A percentile compares a stretch with the other conserved stretches of the same genome.
phyloP scores from a whole-genome alignment of 805 yeast genomes.

The Kodamaea kaohsiungensis region DNA sequence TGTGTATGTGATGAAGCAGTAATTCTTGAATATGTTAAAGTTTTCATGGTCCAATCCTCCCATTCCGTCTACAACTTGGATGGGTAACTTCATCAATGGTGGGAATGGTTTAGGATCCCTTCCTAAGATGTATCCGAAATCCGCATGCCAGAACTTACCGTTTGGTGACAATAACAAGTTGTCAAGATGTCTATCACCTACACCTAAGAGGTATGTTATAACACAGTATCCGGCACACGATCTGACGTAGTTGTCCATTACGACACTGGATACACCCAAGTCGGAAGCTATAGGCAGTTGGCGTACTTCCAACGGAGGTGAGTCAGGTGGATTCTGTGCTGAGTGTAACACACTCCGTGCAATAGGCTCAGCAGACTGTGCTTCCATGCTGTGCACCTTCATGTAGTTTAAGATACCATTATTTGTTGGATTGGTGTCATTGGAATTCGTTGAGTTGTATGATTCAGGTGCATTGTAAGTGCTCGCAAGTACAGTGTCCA shows the following conservation, averaged over 20 bases:
- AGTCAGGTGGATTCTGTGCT: neutral
- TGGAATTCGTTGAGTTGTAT: conserved; percentile 3
- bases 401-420: conserved; percentile 78
- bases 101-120: conserved; percentile 99
- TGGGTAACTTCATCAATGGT: conserved; percentile 96
- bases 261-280: conserved; percentile 56
- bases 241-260: conserved; percentile 91
- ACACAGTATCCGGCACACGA: conserved; percentile 99
- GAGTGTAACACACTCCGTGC: conserved; percentile 23
- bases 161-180: conserved; percentile 73
- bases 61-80: conserved; percentile 96
- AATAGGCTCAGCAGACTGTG: conserved; percentile 25
- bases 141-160: conserved; percentile 97
- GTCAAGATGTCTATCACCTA: conserved; percentile 96
- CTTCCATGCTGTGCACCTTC: conserved; percentile 43
- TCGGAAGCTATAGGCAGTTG: conserved; percentile 27
- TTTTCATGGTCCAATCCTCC: conserved; percentile 90
- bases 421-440: conserved; percentile 23
- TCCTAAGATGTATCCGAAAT: conserved; percentile 94
- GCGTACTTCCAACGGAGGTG: conserved; percentile 14
- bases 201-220: conserved; percentile 89
- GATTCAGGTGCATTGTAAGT: conserved; percentile 19
- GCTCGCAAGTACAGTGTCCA: conserved; percentile 68
- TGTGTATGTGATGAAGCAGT: conserved; percentile 92
- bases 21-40: conserved; percentile 82